Evolutionary conservation across 495 filamentous ascomycete genomes (phyloP).

Genomic region (Trichoderma gamsii): DNA sequence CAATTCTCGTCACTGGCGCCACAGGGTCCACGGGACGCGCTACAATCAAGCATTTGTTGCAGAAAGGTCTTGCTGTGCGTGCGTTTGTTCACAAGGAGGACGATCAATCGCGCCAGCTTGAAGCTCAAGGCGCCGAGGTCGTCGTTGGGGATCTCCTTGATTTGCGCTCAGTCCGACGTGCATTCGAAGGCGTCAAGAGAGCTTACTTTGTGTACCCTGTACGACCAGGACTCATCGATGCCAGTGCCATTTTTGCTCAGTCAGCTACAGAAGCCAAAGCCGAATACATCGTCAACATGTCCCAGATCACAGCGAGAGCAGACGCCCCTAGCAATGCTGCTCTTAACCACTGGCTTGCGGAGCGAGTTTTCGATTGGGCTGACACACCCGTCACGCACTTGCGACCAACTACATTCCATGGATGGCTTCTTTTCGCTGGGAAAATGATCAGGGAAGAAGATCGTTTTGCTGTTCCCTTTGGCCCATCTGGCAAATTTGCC

Average conservation of each 20-base stretch:
- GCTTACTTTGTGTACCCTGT: neutral
- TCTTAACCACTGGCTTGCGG: slow-evolving; percentile 1
- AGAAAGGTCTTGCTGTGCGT: too few relatives aligned
- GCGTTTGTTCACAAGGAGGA: slow-evolving; percentile 2
- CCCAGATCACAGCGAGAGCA: too few relatives aligned
- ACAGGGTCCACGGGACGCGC: too few relatives aligned
- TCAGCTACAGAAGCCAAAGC: too few relatives aligned
- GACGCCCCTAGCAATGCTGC: too few relatives aligned
- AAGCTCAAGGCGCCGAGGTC: neutral
- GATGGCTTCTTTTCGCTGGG: neutral
- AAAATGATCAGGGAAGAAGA: neutral
- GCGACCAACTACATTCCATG: neutral
- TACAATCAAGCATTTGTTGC: too few relatives aligned
- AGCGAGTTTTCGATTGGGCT: slow-evolving; percentile 2
- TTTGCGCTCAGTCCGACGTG: neutral
- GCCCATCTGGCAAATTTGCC: neutral
- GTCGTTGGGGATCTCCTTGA: neutral
- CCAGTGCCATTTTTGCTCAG: too few relatives aligned
- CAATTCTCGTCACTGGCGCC: too few relatives aligned
- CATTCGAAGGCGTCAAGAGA: neutral
- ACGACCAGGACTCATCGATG: neutral
- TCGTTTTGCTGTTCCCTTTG: neutral
- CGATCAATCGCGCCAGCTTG: neutral
- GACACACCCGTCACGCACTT: neutral
- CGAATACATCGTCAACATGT: too few relatives aligned